A percentile compares a stretch with the other conserved stretches of the same genome.
These are phyloP conservation scores for Apiospora sp. DNA, from an alignment of 2,329 filamentous ascomycete genomes.

Conservation along the genomic window DNA sequence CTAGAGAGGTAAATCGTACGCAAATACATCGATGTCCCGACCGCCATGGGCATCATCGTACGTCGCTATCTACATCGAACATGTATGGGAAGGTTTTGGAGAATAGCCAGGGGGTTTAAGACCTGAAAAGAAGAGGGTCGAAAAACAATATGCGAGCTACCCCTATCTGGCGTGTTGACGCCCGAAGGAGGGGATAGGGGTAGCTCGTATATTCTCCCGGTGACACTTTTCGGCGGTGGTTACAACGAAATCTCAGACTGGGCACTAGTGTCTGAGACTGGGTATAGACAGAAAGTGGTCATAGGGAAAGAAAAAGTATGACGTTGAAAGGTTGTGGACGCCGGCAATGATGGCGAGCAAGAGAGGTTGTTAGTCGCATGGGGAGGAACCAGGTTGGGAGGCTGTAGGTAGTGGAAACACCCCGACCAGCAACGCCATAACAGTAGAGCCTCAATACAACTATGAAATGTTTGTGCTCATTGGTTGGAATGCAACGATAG, in stretches of 20 bases:
- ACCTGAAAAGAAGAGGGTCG: not conserved
- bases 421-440: not conserved
- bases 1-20: no score
- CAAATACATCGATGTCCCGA: no score
- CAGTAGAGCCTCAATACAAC: not conserved
- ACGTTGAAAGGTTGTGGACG: not conserved
- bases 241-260: not conserved
- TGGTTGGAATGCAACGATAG: not conserved
- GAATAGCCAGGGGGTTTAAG: no score
- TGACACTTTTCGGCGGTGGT: not conserved
- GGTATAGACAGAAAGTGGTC: not conserved
- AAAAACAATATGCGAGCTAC: not conserved
- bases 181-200: not conserved
- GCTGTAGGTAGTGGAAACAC: not conserved
- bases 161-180: not conserved
- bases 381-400: not conserved
- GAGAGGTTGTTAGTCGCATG: not conserved
- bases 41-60: no score
- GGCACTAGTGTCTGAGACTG: not conserved
- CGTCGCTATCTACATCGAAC: no score
- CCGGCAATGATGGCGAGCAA: not conserved
- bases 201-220: not conserved
- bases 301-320: not conserved
- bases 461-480: not conserved
- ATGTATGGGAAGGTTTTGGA: not conserved